Evolutionary conservation across 352 stramenopile species (phyloP), one percentile per base, ranked within the genome.

Genomic region (Aphanomyces stellatus): DNA sequence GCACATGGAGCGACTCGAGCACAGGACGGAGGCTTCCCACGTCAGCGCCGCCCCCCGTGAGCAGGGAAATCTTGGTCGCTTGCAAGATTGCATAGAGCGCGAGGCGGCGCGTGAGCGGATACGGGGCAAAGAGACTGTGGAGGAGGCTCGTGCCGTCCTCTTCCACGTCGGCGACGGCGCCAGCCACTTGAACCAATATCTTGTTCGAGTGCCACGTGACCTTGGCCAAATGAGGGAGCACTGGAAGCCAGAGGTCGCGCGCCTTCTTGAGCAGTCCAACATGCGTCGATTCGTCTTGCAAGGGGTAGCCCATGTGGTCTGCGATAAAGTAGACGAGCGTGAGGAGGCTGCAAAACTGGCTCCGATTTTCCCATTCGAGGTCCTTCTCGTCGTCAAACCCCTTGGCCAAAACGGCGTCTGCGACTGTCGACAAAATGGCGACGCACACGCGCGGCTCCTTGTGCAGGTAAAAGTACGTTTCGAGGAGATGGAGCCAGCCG

Each of bases 401-500:
- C 70, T 78, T 74, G 33, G 62, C 72, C 4, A 85, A 28, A 15
- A 76, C 24, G 62, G 75, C 67, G 10, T 89, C 77, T 22, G 76
- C 78, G 28, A 89, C 79, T 1, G 76, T 42, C 7, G 71, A 69
- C 24, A 68, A 70, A 35, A 89, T 51, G 27, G 49, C 73, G 40
- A 74, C 81, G 34, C 90, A 66, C 35, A 86, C 72, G 8, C 74
- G 76, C 17, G 81, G 72, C 24, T 71, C 62, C 19, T 70, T 64
- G 15, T 70, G 79, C 27, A 87, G 72, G 41, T 70, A 84, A 62
- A 90, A 93, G 70, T 86, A 88, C 67, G 89, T 79, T 57, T 94
- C 85, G 33, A 91, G 62, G 28, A 91, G 80, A 66, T 91, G 77
- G 67, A 91, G 80, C 86, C 86, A 94, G 0, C 86, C 86, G 37